Conservation (phyloP, 2,329 filamentous ascomycete genomes). For the Helicocarpus griseus region DNA sequence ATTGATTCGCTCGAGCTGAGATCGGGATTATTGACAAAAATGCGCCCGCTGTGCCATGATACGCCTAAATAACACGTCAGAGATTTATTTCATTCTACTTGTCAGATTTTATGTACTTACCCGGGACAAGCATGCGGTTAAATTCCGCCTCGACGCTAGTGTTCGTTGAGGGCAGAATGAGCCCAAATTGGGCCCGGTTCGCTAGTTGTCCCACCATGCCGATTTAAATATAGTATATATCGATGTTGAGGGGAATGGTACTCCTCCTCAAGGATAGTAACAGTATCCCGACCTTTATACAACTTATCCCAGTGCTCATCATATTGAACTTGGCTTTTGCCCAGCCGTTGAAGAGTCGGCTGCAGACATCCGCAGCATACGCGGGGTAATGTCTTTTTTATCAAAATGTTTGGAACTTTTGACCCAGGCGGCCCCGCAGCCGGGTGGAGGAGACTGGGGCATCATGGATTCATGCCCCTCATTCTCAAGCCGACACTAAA, state of each 20-base stretch:
- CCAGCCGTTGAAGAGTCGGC: not conserved
- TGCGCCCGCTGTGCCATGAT: not conserved
- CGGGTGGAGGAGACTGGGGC: not conserved
- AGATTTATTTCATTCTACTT: not conserved
- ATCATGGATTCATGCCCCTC: too few species aligned
- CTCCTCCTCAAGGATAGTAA: too few species aligned
- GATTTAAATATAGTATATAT: not conserved
- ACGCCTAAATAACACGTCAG: not conserved
- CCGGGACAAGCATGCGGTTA: not conserved
- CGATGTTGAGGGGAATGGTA: too few species aligned
- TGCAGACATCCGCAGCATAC: not conserved
- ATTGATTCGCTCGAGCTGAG: not conserved
- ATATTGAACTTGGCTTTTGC: too few species aligned
- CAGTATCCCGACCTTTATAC: not conserved
- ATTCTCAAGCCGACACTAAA: not conserved
- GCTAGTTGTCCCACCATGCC: not conserved
- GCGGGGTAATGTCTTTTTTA: not conserved
- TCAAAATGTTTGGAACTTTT: too few species aligned
- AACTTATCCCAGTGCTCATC: not conserved
- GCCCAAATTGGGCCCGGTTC: not conserved
- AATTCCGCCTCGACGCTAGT: not conserved
- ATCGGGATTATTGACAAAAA: not conserved
- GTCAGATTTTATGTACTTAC: not conserved
- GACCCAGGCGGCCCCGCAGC: too few species aligned
- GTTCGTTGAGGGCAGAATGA: not conserved